Conservation (phyloP, 257 asterid genomes). For the Plantago elongata region DNA sequence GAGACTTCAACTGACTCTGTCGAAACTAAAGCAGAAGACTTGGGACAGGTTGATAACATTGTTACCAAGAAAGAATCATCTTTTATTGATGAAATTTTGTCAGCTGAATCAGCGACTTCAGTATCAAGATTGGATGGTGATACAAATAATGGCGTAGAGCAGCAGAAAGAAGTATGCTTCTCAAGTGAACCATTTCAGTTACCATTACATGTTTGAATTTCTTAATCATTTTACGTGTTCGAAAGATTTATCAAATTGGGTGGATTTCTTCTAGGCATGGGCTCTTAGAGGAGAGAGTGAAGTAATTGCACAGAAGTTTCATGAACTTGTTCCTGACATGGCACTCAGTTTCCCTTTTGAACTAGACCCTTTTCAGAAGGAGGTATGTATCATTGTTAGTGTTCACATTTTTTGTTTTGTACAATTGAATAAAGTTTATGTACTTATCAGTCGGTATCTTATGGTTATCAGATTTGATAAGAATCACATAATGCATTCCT, state of each 20-base stretch:
- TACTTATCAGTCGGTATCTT: neutral
- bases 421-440: neutral
- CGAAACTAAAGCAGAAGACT: constrained; percentile 41
- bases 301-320: constrained; percentile 61
- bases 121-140: constrained; percentile 35
- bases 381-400: constrained; percentile 45
- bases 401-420: constrained; percentile 16
- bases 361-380: constrained; percentile 94
- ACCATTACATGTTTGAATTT: constrained; percentile 4
- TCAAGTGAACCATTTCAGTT: constrained; percentile 2
- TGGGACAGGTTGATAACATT: constrained; percentile 32
- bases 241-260: constrained; percentile 12
- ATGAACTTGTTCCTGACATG: constrained; percentile 93
- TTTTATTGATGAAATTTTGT: constrained; percentile 72
- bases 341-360: constrained; percentile 89
- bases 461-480: too few species aligned
- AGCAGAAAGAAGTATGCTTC: constrained; percentile 53
- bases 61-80: constrained; percentile 37
- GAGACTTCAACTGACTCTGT: constrained; percentile 35
- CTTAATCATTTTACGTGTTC: constrained; percentile 10
- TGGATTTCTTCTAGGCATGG: constrained; percentile 55
- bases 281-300: constrained; percentile 60
- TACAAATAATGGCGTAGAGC: constrained; percentile 34
- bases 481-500: too few species aligned
- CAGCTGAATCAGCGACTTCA: constrained; percentile 44